Evolutionary conservation across 306 rosid species (phyloP).

Genomic region (Quercus ilex): DNA sequence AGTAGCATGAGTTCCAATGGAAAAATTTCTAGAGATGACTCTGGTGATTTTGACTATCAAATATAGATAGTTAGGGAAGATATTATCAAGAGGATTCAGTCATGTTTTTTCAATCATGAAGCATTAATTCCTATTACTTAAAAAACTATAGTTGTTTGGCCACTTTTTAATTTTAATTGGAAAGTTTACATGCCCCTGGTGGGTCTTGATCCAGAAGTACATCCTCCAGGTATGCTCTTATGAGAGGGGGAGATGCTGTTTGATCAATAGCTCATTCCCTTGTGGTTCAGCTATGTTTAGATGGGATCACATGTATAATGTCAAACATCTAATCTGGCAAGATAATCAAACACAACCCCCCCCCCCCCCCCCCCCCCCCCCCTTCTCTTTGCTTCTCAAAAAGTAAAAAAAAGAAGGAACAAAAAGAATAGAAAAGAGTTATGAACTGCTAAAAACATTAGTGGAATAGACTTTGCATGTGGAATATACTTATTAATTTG

Average conservation of each 20-base stretch:
- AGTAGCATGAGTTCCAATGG: not conserved
- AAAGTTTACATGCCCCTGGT: not conserved
- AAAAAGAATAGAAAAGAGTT: not conserved
- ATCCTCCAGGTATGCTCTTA: no score
- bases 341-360: no score
- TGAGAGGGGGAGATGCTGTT: not conserved
- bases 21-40: not conserved
- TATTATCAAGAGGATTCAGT: not conserved
- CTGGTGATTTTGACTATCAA: not conserved
- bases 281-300: not conserved
- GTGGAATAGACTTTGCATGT: not conserved
- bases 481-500: conserved; percentile 6
- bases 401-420: not conserved
- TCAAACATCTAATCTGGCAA: not conserved
- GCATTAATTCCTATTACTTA: not conserved
- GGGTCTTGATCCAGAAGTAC: not conserved
- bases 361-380: no score
- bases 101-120: conserved; percentile 5
- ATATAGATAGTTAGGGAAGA: conserved; percentile 4
- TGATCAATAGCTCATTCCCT: not conserved
- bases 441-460: conserved; percentile 4
- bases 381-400: no score
- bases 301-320: not conserved
- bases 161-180: not conserved
- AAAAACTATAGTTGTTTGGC: not conserved